Conservation (phyloP, 2,329 filamentous ascomycete genomes). For the Westerdykella sp. region DNA sequence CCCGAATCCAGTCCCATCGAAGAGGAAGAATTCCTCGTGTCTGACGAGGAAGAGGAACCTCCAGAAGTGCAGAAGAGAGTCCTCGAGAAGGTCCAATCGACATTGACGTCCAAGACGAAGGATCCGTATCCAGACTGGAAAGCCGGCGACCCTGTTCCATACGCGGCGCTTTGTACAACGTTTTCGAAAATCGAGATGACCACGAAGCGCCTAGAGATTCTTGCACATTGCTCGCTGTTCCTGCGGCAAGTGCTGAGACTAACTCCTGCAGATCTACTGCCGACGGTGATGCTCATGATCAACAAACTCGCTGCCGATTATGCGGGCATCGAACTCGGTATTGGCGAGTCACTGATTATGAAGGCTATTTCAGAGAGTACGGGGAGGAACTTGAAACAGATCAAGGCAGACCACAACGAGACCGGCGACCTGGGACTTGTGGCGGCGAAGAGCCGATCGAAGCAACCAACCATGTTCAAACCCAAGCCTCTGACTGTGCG, state of each 20-base stretch:
- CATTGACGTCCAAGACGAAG: slow-evolving; percentile 60
- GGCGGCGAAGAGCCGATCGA: slow-evolving; percentile 89
- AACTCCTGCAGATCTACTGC: slow-evolving; percentile 78
- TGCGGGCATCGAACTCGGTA: slow-evolving; percentile 93
- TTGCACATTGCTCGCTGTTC: slow-evolving; percentile 83
- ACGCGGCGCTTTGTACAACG: slow-evolving; percentile 87
- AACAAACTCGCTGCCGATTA: slow-evolving; percentile 98
- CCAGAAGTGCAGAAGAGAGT: slow-evolving; percentile 67
- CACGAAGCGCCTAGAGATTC: slow-evolving; percentile 81
- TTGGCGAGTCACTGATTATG: slow-evolving; percentile 97
- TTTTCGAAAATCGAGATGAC: slow-evolving; percentile 95
- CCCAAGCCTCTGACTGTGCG: slow-evolving; percentile 82
- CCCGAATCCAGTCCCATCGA: slow-evolving; percentile 28
- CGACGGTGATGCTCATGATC: slow-evolving; percentile 90
- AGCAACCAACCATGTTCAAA: slow-evolving; percentile 97
- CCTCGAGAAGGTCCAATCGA: slow-evolving; percentile 72
- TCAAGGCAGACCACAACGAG: slow-evolving; percentile 93
- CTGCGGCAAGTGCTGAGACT: slow-evolving; percentile 89
- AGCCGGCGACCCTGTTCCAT: slow-evolving; percentile 79
- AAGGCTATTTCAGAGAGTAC: slow-evolving; percentile 95
- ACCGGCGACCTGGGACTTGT: slow-evolving; percentile 94
- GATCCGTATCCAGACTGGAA: slow-evolving; percentile 97
- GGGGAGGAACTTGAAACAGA: slow-evolving; percentile 76
- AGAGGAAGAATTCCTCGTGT: slow-evolving; percentile 46
- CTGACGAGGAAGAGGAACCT: slow-evolving; percentile 57